A percentile compares a stretch with the other conserved stretches of the same genome.
Conservation (phyloP, 257 asterid species). For the Salvia splendens region DNA sequence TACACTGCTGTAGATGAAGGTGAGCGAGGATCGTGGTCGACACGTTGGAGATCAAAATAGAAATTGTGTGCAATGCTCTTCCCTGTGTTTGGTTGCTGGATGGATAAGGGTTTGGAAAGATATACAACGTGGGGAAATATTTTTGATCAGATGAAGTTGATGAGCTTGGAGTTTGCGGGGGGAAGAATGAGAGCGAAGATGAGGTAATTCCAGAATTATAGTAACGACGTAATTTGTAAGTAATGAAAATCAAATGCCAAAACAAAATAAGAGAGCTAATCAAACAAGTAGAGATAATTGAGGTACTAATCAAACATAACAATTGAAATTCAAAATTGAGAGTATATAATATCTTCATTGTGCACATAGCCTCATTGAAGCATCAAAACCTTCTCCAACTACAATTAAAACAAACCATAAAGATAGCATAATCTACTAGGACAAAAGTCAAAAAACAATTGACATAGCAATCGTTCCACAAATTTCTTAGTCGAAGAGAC, state of each 20-base stretch:
- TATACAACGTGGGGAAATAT: too few species aligned
- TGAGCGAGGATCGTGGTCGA: too few species aligned
- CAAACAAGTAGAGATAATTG: not conserved
- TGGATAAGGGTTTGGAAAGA: too few species aligned
- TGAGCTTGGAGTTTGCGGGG: too few species aligned
- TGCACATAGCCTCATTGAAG: not conserved
- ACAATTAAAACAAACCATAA: conserved; percentile 24
- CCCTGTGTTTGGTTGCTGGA: too few species aligned
- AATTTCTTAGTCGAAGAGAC: conserved; percentile 50
- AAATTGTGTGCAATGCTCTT: too few species aligned
- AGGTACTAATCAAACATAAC: not conserved
- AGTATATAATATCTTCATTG: not conserved
- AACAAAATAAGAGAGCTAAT: too few species aligned
- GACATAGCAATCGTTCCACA: not conserved
- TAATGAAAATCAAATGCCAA: not conserved
- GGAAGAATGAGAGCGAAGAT: too few species aligned
- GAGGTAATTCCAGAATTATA: too few species aligned
- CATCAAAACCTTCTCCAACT: conserved; percentile 32
- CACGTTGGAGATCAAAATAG: too few species aligned
- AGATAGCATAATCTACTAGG: conserved; percentile 7
- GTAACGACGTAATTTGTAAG: not conserved
- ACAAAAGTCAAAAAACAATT: not conserved
- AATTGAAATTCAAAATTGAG: conserved; percentile 25
- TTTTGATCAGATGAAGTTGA: too few species aligned
- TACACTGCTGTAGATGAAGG: too few species aligned